phyloP scores from a whole-genome alignment of 768 basidiomycete species.

The Mycena haematopus region DNA sequence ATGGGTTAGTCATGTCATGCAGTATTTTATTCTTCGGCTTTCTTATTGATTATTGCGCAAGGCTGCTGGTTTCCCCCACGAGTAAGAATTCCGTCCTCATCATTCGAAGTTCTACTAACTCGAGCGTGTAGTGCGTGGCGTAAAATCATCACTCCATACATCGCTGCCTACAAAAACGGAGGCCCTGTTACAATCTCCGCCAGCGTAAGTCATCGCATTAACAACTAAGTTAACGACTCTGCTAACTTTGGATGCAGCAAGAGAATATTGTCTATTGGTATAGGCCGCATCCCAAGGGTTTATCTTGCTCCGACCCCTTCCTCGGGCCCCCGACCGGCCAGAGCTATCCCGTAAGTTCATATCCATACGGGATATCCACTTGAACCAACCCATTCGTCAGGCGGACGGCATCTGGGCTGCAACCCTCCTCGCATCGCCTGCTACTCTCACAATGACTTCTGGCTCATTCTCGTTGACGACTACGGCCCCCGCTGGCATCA shows the following conservation, averaged over 20 bases:
- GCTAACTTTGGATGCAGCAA: background rate
- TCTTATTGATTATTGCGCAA: background rate
- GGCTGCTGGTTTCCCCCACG: conserved; percentile 1
- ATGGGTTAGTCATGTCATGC: background rate
- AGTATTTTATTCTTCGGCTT: background rate
- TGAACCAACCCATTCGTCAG: background rate
- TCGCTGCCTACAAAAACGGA: conserved; percentile 3
- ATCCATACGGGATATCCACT: background rate
- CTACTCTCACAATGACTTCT: conserved; percentile 2
- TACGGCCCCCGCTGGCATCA: conserved; percentile 1
- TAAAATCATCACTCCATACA: conserved; percentile 4
- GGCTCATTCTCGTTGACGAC: background rate
- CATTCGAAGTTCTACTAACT: background rate
- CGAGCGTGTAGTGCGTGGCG: background rate
- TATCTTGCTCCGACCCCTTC: background rate
- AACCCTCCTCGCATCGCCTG: background rate
- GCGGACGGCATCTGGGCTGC: conserved; percentile 1
- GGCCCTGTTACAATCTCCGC: background rate
- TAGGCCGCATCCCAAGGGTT: background rate
- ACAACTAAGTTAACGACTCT: no score
- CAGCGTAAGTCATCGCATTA: background rate
- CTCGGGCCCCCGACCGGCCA: background rate
- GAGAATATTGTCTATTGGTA: conserved; percentile 3
- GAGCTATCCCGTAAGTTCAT: background rate
- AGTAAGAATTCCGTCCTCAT: background rate